Base-by-base conservation (phyloP, 2,329 filamentous ascomycete genomes). In the Stromatinia cepivora region DNA sequence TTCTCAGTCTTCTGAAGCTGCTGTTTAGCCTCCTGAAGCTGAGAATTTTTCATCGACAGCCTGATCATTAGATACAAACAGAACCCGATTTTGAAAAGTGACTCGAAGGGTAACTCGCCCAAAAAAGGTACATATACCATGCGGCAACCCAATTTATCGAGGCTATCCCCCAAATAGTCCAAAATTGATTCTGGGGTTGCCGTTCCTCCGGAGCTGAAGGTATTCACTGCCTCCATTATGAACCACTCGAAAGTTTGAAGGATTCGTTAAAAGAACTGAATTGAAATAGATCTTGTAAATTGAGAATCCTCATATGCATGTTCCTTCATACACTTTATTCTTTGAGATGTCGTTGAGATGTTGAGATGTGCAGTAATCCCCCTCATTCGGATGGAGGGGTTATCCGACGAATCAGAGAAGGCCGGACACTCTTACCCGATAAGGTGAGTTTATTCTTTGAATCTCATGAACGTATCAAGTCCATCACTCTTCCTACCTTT, bases 401-500 rank as follows among this genome's bases (percentile, higher is more conserved):
- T 63, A 63, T 63, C 61, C 17, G 61, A 52, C 61, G 61, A 63
- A 63, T 63, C 46, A 63, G 34, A 39, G 8, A 52, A 8, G 31
- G 31, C 34, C n/a, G 46, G 46, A 63, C 22, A 28, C n/a, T 50
- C 28, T 62, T 62, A 17, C 45, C 45, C 13, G 59, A 63, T 50
- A 25, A 25, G 45, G 59, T 11, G 57, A 31, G 17, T 50, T 36
- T 63, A 50, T 36, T 25, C 11, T 2, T 50, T 4, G 3, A 46
- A 31, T 13, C 25, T 28, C 17, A 17, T 62, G 7, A 34, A n/a
- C 0, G 20, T 34, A 17, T n/a, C 4, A 34, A 9, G 7, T 36
- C 28, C 3, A 17, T 31, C 20, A 20, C 10, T 36, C 7, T 20
- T 17, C 3, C 4, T 25, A 25, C 3, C 4, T 62, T 34, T 25